phyloP scores from a whole-genome alignment of 345 rosid genomes.

The Gynandropsis gynandra region DNA sequence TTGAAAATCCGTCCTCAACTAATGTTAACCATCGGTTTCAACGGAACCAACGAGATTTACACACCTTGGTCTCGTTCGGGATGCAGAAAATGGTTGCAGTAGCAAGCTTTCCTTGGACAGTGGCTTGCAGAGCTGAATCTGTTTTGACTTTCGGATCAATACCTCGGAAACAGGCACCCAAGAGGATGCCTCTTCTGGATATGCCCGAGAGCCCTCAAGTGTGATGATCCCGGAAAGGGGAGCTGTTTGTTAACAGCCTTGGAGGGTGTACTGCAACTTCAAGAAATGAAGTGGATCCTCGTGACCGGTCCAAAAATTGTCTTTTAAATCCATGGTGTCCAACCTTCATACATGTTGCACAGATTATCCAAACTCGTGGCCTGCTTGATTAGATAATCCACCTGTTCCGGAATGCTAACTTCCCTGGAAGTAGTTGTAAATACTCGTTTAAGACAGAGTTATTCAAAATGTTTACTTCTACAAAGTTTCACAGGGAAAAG shows the following conservation, averaged over 20 bases:
- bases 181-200: not conserved
- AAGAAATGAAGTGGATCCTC: slow-evolving; percentile 5
- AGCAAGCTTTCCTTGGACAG: not conserved
- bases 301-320: not conserved
- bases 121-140: not conserved
- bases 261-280: slow-evolving; percentile 15
- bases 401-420: slow-evolving; percentile 66
- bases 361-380: slow-evolving; percentile 77
- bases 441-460: slow-evolving; percentile 5
- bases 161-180: too few relatives aligned
- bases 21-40: too few relatives aligned
- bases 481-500: slow-evolving; percentile 3
- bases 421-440: slow-evolving; percentile 38
- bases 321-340: slow-evolving; percentile 92
- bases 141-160: too few relatives aligned
- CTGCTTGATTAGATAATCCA: slow-evolving; percentile 78
- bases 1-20: too few relatives aligned
- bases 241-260: slow-evolving; percentile 12
- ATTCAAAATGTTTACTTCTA: not conserved
- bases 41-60: not conserved
- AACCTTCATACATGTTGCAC: slow-evolving; percentile 98
- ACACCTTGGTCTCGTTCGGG: not conserved
- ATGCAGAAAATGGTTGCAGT: slow-evolving; percentile 1
- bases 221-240: slow-evolving; percentile 3
- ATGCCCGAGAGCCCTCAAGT: not conserved